Base-by-base conservation (phyloP, 495 filamentous ascomycete species). In the Trichocladium antarcticum region DNA sequence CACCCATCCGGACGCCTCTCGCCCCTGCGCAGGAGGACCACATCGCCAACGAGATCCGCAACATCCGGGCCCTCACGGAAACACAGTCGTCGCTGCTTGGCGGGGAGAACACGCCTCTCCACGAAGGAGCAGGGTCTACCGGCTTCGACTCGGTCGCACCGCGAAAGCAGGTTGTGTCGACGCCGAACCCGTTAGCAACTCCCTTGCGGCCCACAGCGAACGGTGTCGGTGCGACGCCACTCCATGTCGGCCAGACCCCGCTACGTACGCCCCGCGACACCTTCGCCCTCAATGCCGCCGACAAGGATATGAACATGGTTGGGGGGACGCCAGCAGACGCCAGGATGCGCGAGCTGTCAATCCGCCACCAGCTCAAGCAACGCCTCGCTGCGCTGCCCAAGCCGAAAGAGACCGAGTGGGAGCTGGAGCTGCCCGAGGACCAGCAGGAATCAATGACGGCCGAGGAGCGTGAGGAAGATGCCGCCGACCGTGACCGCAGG, bases 81-180 rank as follows among this genome's bases (percentile, higher is more conserved):
- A 97, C 92, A 0, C 85, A 96, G 60, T 96, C 90, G n/a, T 93
- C 87, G 15, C 72, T 98, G 14, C 75, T 97, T 15, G 92, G 92
- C 47, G 92, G 90, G 0, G 93, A 97, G 50, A 97, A 96, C 57
- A 89, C 88, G 0, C 85, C 87, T 34, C 73, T 97, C 10, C 78
- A 88, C 50, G 85, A 94, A 57, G 86, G 86, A 16, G 70, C 73
- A 32, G 81, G 77, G 9, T 89, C 88, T 20, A 94, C 90, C 24
- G 89, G 89, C 0, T 94, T 94, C 57, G 87, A 95, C 53, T 84
- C 89, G 16, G 81, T 84, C 21, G 79, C 85, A 6, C 90, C 90
- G 35, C 76, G 87, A 48, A 81, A 78, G 57, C 86, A 93, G 53
- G 73, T 83, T 15, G 76, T 94, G 27, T 74, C 85, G 17, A 98